Evolutionary conservation across 768 basidiomycete genomes (phyloP).

Genomic region (Paxillus ammoniavirescens): DNA sequence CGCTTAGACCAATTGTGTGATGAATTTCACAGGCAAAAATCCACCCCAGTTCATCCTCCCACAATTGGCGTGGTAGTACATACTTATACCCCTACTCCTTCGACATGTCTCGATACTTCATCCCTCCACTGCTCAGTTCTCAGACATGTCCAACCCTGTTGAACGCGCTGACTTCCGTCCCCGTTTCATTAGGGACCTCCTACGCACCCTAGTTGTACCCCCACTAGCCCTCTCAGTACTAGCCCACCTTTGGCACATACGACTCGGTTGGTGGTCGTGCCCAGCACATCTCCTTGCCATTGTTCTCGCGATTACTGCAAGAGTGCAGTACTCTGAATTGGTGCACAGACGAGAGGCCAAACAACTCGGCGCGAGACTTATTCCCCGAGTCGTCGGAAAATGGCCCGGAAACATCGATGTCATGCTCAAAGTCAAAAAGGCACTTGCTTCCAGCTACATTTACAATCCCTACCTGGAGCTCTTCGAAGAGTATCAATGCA

Average conservation of each 20-base stretch:
- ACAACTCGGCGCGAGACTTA: conserved; percentile 47
- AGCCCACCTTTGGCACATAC: conserved; percentile 27
- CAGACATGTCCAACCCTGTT: background rate
- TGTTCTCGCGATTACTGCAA: conserved; percentile 37
- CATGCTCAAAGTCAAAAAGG: conserved; percentile 52
- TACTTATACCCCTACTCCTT: background rate
- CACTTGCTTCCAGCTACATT: conserved; percentile 58
- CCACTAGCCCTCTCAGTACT: conserved; percentile 33
- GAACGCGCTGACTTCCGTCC: conserved; percentile 39
- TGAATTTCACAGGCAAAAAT: background rate
- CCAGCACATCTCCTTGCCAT: conserved; percentile 43
- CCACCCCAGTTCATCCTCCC: too few species aligned
- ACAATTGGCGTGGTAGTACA: background rate
- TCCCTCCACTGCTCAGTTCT: background rate
- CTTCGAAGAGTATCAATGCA: conserved; percentile 68
- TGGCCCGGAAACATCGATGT: conserved; percentile 82
- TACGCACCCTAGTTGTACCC: conserved; percentile 41
- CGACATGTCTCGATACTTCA: background rate
- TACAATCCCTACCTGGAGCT: conserved; percentile 63
- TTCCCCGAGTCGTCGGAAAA: conserved; percentile 61
- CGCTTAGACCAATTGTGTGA: background rate
- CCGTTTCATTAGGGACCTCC: conserved; percentile 49
- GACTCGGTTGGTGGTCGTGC: conserved; percentile 35
- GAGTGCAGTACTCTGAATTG: conserved; percentile 34
- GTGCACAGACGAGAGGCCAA: conserved; percentile 43